Evolutionary conservation across 495 filamentous ascomycete species (phyloP).

Genomic region (Penicillium steckii): DNA sequence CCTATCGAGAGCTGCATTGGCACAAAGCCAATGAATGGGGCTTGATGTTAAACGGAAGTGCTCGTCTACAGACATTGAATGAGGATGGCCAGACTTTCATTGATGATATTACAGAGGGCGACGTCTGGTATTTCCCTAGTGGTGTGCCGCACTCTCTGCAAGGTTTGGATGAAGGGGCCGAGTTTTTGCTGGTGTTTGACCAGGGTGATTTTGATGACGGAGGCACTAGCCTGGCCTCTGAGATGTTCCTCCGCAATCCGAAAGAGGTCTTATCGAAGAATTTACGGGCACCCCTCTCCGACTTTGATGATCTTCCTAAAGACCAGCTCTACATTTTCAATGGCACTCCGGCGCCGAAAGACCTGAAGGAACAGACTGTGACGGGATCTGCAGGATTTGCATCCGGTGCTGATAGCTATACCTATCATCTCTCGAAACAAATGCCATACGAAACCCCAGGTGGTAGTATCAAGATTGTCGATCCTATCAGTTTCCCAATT

Average conservation of each 20-base stretch:
- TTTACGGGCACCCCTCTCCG: conserved; percentile 1
- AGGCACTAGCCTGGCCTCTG: not conserved
- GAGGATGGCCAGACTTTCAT: conserved; percentile 7
- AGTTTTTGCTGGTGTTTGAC: conserved; percentile 8
- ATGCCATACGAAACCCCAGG: conserved; percentile 4
- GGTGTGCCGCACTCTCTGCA: conserved; percentile 7
- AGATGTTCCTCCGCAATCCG: conserved; percentile 8
- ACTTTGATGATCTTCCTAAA: conserved; percentile 4
- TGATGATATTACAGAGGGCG: conserved; percentile 3
- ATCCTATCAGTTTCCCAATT: conserved; percentile 6
- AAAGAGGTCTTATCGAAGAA: conserved; percentile 8
- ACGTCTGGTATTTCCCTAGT: conserved; percentile 6
- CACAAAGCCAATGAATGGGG: conserved; percentile 8
- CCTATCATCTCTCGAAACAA: conserved; percentile 8
- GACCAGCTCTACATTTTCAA: conserved; percentile 9
- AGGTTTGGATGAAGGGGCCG: conserved; percentile 1
- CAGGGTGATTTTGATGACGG: conserved; percentile 6
- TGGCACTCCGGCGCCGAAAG: conserved; percentile 2
- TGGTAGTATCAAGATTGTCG: conserved; percentile 11
- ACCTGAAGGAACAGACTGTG: conserved; percentile 3
- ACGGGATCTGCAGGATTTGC: not conserved
- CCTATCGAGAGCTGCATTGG: conserved; percentile 7
- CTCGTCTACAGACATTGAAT: conserved; percentile 4
- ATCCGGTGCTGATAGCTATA: conserved; percentile 5
- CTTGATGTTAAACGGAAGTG: conserved; percentile 4